Percentiles rank a stretch among this genome's conserved stretches.
Evolutionary conservation across 331 rosid genomes (phyloP).

Genomic region (Quercus phellos): DNA sequence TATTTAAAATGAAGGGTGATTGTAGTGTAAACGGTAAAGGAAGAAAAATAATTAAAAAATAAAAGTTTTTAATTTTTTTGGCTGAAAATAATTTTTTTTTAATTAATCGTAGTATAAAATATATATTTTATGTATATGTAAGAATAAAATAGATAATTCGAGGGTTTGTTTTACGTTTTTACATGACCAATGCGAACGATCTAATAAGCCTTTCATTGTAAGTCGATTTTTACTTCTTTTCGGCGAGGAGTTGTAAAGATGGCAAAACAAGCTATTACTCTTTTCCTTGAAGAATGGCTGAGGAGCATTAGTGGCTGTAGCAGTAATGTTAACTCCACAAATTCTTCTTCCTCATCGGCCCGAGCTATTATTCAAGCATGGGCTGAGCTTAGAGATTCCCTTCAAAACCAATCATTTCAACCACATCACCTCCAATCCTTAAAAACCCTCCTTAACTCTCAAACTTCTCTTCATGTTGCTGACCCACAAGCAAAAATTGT

Average conservation of each 20-base stretch:
- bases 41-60: too few relatives aligned
- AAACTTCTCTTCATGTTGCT: conserved; percentile 70
- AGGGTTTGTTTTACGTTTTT: too few relatives aligned
- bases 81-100: too few relatives aligned
- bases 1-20: too few relatives aligned
- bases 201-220: too few relatives aligned
- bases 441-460: conserved; percentile 58
- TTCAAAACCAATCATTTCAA: conserved; percentile 37
- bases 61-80: too few relatives aligned
- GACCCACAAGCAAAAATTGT: conserved; percentile 82
- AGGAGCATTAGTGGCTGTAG: conserved; percentile 34
- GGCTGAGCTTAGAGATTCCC: conserved; percentile 64
- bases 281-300: conserved; percentile 78
- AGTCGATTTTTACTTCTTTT: background rate
- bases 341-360: conserved; percentile 46
- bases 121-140: too few relatives aligned
- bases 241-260: conserved; percentile 23
- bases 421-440: conserved; percentile 52
- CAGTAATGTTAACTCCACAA: conserved; percentile 16
- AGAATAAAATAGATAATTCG: too few relatives aligned
- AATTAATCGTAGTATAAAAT: too few relatives aligned
- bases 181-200: too few relatives aligned
- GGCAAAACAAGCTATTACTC: conserved; percentile 38
- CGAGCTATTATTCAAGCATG: conserved; percentile 77
- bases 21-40: too few relatives aligned